Conservation (phyloP, 1,139 yeast genomes). For the Tardiomyces blankii region DNA sequence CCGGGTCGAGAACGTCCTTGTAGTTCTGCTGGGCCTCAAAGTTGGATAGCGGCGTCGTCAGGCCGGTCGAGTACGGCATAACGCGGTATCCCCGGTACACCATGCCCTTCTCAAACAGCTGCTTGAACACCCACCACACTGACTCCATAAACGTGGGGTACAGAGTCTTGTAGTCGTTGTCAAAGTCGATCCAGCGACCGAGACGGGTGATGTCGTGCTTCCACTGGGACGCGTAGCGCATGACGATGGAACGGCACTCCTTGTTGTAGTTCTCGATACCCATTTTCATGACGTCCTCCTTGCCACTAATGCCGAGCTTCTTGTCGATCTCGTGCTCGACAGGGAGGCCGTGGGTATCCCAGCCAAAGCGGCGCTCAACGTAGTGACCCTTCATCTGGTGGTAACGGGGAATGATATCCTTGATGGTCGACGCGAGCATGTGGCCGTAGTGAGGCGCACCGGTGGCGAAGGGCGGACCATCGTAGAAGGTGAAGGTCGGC, state of each 20-base stretch:
- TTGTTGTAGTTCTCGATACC: constrained; percentile 90
- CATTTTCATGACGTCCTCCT: constrained; percentile 85
- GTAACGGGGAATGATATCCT: constrained; percentile 94
- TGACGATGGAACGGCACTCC: constrained; percentile 93
- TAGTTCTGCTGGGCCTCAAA: constrained; percentile 98
- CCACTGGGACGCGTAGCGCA: constrained; percentile 97
- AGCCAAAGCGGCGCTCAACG: constrained; percentile 95
- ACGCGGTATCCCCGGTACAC: constrained; percentile 94
- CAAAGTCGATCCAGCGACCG: constrained; percentile 99
- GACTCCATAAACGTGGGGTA: constrained; percentile 96
- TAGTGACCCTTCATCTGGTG: constrained; percentile 96
- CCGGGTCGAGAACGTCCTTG: constrained; percentile 96
- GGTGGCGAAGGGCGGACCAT: constrained; percentile 99
- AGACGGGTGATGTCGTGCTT: constrained; percentile 80
- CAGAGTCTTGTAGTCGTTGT: constrained; percentile 93
- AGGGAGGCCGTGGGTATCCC: constrained; percentile 99
- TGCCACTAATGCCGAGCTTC: constrained; percentile 85
- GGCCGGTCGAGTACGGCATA: constrained; percentile 98
- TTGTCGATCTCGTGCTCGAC: constrained; percentile 98
- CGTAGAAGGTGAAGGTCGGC: constrained; percentile 87
- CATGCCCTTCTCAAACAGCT: constrained; percentile 69
- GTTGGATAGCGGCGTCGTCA: constrained; percentile 92
- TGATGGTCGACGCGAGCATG: constrained; percentile 88
- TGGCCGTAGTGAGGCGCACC: constrained; percentile 99
- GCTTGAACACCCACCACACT: constrained; percentile 97